Conservation (phyloP, 192 early-diverging fungal genomes). For the Diversispora epigaea region DNA sequence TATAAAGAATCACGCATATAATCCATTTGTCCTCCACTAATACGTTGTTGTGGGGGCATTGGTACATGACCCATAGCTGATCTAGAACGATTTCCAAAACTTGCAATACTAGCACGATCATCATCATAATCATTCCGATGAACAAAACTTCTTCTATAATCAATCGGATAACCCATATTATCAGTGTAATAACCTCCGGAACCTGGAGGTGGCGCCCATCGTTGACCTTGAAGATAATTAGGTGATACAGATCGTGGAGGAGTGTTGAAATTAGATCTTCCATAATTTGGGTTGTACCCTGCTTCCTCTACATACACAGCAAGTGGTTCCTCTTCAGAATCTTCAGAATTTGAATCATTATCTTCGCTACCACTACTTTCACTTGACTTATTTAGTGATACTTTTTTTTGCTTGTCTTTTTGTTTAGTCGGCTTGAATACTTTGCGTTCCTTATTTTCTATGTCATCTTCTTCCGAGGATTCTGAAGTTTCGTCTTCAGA, state of each 20-base stretch:
- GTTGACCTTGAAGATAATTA: slow-evolving; percentile 10
- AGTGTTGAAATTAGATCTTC: not conserved
- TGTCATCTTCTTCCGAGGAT: not conserved
- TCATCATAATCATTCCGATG: slow-evolving; percentile 21
- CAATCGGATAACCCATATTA: not conserved
- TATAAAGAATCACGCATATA: slow-evolving; percentile 19
- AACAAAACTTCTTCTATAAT: not conserved
- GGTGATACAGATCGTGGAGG: slow-evolving; percentile 20
- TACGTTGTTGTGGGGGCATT: not conserved
- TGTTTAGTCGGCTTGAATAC: slow-evolving; percentile 31
- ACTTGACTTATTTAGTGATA: slow-evolving; percentile 7
- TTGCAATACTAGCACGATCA: slow-evolving; percentile 8
- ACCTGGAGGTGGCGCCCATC: not conserved
- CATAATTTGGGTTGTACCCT: not conserved
- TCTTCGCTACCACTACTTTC: slow-evolving; percentile 20
- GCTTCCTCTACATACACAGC: not conserved
- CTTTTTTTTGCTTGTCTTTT: slow-evolving; percentile 6
- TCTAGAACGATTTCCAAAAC: not conserved
- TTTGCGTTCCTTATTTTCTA: slow-evolving; percentile 9
- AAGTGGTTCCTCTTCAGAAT: slow-evolving; percentile 13
- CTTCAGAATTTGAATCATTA: not conserved
- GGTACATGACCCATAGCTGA: slow-evolving; percentile 10
- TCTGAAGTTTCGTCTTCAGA: not conserved
- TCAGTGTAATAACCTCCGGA: not conserved
- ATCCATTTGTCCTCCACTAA: slow-evolving; percentile 27